Evolutionary conservation across 139 green algal genomes (phyloP), one percentile per base, ranked within the genome.

Genomic region (Chlamydomonas sp.): DNA sequence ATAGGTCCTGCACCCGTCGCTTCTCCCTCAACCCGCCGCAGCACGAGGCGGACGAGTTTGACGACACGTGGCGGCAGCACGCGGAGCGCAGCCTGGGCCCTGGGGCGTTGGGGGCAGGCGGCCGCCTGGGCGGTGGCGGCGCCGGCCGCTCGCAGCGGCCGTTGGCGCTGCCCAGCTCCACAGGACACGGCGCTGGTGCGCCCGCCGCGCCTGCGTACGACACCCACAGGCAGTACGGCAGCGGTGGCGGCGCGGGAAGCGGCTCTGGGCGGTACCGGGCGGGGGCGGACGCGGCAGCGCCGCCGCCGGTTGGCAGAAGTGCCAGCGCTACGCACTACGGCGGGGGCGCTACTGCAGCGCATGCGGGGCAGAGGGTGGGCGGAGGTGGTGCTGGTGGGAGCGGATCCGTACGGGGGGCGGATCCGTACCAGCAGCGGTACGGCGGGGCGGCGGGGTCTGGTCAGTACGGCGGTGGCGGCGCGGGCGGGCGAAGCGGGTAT

Each of bases 21-120:
- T 49, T 49, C 31, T 49, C 31, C 31, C 31, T 49, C 31, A 64
- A 57, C 77, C 67, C 3, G 9, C 20, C 1, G 18, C 83, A 85
- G 88, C 78, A 83, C 77, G 85, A 89, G 64, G 85, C 85, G 0
- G 79, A 85, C 5, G 15, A 58, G 6, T 90, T 92, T 60, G 89
- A 92, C 57, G 67, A 90, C 1, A 64, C 90, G 62, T 92, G 85
- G 89, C 59, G 79, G 59, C 60, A 85, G 63, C 79, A 85, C 62
- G 89, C 89, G 2, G 66, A 89, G 77, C 69, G 84, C 10, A 69
- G n/a, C 2, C 73, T 91, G 71, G 83, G 83, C 5, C 66, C 69
- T 18, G 66, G 66, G 18, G 76, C 0, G 71, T 60, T 4, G 71
- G 20, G 69, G 16, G 5, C 16, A 9, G 82, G 61, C 61, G 16